A percentile compares a stretch with the other conserved stretches of the same genome.
Evolutionary conservation across 805 yeast genomes (phyloP).

Genomic region (Teunomyces aglyptinius): DNA sequence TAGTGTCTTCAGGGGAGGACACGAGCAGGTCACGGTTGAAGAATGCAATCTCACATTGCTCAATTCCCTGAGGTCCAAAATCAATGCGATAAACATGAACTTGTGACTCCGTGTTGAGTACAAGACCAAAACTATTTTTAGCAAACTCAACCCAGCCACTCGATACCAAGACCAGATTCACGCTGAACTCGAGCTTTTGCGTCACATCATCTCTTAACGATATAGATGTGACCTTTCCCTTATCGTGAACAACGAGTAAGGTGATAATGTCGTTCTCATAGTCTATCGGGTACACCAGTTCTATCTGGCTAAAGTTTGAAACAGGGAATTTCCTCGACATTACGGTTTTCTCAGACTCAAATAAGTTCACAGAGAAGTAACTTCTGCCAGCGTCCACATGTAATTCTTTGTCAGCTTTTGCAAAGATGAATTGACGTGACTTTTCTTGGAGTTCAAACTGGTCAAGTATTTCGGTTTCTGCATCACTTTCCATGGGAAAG

Average conservation of each 20-base stretch:
- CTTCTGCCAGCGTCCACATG: not conserved
- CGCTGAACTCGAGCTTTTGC: not conserved
- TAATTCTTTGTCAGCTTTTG: not conserved
- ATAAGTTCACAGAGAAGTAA: not conserved
- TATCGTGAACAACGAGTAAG: not conserved
- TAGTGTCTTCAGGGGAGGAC: not conserved
- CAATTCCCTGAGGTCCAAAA: not conserved
- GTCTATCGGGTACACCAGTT: constrained; percentile 2
- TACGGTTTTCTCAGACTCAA: constrained; percentile 1
- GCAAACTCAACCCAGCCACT: constrained; percentile 1
- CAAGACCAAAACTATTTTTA: not conserved
- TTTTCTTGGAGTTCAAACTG: constrained; percentile 7
- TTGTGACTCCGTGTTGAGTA: not conserved
- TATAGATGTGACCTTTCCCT: not conserved
- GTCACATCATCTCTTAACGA: not conserved
- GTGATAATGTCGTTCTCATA: not conserved
- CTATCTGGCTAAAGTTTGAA: not conserved
- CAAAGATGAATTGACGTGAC: not conserved
- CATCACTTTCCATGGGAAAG: constrained; percentile 19
- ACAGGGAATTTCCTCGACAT: constrained; percentile 3
- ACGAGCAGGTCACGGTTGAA: not conserved
- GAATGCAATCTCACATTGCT: not conserved
- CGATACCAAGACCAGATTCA: not conserved
- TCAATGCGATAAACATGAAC: not conserved
- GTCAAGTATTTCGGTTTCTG: constrained; percentile 28